These are phyloP conservation scores for Aspergillus biplanus DNA, from an alignment of 495 filamentous ascomycete species.

Conservation along the genomic window DNA sequence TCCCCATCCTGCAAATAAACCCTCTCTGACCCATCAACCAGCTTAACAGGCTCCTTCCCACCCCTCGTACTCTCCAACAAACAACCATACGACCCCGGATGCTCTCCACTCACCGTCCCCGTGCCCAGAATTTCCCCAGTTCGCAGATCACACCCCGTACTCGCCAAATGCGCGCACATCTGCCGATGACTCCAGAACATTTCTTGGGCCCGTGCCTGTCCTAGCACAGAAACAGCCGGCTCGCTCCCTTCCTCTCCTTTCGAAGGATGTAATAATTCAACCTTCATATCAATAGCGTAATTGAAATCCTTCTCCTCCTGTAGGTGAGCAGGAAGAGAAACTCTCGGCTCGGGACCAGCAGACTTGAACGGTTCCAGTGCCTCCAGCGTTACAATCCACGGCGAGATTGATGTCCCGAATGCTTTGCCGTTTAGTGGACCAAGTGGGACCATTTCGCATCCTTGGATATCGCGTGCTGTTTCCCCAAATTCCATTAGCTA, in stretches of 20 bases:
- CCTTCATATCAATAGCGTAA: slow-evolving; percentile 69
- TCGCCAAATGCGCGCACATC: slow-evolving; percentile 83
- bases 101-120: slow-evolving; percentile 77
- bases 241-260: slow-evolving; percentile 57
- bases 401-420: slow-evolving; percentile 77
- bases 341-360: slow-evolving; percentile 57
- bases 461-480: slow-evolving; percentile 42
- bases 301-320: slow-evolving; percentile 59
- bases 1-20: slow-evolving; percentile 79
- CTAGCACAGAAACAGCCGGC: slow-evolving; percentile 60
- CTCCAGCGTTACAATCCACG: slow-evolving; percentile 82
- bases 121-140: slow-evolving; percentile 81
- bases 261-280: slow-evolving; percentile 43
- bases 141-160: slow-evolving; percentile 73
- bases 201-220: slow-evolving; percentile 59
- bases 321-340: slow-evolving; percentile 62
- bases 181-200: slow-evolving; percentile 84
- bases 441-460: slow-evolving; percentile 39
- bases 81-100: slow-evolving; percentile 60
- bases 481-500: background rate
- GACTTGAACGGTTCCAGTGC: slow-evolving; percentile 67
- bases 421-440: slow-evolving; percentile 67
- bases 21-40: slow-evolving; percentile 60
- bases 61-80: slow-evolving; percentile 71
- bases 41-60: slow-evolving; percentile 61